Base-by-base conservation (phyloP, 257 asterid species). In the Apocynum venetum region DNA sequence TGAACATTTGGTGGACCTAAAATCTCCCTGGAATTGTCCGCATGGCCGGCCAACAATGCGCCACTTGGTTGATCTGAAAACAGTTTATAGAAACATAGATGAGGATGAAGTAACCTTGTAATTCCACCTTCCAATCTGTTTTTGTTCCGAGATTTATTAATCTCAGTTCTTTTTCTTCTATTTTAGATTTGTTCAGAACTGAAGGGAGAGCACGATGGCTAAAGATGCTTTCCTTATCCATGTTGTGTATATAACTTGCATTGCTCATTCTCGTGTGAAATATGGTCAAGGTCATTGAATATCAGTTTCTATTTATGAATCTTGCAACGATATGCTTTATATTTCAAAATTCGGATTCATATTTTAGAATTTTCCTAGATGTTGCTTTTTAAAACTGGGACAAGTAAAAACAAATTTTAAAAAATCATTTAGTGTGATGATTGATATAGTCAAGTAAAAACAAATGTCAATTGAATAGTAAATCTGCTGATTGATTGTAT, bases 21-120 rank as follows among this genome's bases (percentile, higher is more conserved):
- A 89, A 85, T 96, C 99, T 74, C 99, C 99, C 31, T 96, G 98
- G 97, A 93, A 96, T 86, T 93, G 99, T 80, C 99, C 97, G 1
- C 99, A 93, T 55, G 98, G 99, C 74, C 83, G 98, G 78, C 99
- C 99, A 25, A 96, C 98, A 40, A 96, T 96, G 98, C 96, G 99
- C 12, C 98, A 96, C 88, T 82, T 93, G 91, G 97, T 90, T 8
- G 97, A 93, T 89, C 80, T 96, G 53, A 83, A 82, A 85, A 85
- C 86, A n/a, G 78, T 90, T 38, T 81, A 61, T 47, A 88, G 77
- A 84, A 80, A 75, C 41, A 70, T 78, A 8, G 87, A 84, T 11
- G 91, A 82, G 43, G 93, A 81, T 43, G 88, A 77, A 19, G 76
- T 61, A 40, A 67, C 72, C 4, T 48, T 36, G 60, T 77, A 52